phyloP scores from a whole-genome alignment of 2,329 filamentous ascomycete genomes.

The Stagonosporopsis chrysanthemi region DNA sequence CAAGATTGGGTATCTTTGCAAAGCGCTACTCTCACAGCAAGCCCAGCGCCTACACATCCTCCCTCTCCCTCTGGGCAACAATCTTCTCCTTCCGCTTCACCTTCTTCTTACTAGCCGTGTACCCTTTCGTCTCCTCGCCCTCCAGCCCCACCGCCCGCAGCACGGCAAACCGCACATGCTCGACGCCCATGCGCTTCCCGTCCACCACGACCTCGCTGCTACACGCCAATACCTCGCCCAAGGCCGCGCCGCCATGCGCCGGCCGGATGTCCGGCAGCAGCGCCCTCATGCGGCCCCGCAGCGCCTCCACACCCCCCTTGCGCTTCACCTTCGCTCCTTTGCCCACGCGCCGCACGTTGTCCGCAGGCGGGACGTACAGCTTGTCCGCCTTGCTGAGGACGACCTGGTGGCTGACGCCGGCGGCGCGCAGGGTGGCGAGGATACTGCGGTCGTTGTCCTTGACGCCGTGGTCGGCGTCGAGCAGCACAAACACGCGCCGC shows the following conservation, averaged over 20 bases:
- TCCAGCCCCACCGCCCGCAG: slow-evolving; percentile 60
- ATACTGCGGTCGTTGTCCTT: slow-evolving; percentile 67
- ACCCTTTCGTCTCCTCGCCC: slow-evolving; percentile 13
- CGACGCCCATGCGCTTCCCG: slow-evolving; percentile 64
- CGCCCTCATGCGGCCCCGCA: slow-evolving; percentile 51
- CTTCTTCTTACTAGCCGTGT: slow-evolving; percentile 14
- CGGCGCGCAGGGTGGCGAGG: slow-evolving; percentile 62
- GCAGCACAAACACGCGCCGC: slow-evolving; percentile 68
- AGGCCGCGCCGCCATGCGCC: slow-evolving; percentile 44
- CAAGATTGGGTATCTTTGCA: no score
- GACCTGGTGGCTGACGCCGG: slow-evolving; percentile 69
- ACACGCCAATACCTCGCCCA: slow-evolving; percentile 68
- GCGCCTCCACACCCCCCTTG: slow-evolving; percentile 51
- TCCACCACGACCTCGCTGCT: slow-evolving; percentile 60
- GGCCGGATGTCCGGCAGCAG: slow-evolving; percentile 49
- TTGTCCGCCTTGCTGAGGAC: slow-evolving; percentile 71
- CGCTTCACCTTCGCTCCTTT: slow-evolving; percentile 22
- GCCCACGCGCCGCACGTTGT: slow-evolving; percentile 25
- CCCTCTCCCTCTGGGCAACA: background rate
- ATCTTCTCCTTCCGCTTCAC: slow-evolving; percentile 10
- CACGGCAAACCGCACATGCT: slow-evolving; percentile 69
- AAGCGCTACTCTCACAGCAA: no score
- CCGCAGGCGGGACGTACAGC: slow-evolving; percentile 37
- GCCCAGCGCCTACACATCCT: background rate
- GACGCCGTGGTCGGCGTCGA: slow-evolving; percentile 69